Percentiles rank a stretch among this genome's conserved stretches.
Conservation (phyloP, 768 basidiomycete genomes). For the Rhizopogon vulgaris region DNA sequence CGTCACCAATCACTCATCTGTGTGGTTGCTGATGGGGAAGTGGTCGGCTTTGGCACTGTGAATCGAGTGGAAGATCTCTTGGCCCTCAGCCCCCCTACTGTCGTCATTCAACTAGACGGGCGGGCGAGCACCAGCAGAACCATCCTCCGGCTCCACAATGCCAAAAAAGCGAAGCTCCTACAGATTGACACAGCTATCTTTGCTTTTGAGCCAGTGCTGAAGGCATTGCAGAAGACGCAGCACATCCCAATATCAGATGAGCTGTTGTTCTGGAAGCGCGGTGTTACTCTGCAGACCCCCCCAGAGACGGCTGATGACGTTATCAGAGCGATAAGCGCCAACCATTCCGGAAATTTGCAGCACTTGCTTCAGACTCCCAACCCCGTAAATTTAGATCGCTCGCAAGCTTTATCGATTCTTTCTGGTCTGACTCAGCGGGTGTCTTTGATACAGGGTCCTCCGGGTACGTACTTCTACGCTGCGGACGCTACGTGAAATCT, state of each 20-base stretch:
- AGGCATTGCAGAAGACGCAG: conserved; percentile 39
- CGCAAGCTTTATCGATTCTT: conserved; percentile 38
- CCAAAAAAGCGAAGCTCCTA: conserved; percentile 33
- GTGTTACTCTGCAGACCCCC: not conserved
- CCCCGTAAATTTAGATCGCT: conserved; percentile 38
- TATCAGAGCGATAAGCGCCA: conserved; percentile 18
- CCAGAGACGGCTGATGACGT: conserved; percentile 2
- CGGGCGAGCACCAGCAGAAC: conserved; percentile 28
- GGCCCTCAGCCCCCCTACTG: conserved; percentile 33
- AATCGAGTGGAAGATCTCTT: conserved; percentile 46
- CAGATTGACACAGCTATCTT: conserved; percentile 56
- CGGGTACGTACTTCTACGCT: conserved; percentile 35
- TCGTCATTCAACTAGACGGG: conserved; percentile 47
- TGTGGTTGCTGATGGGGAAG: conserved; percentile 37
- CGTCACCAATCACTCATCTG: conserved; percentile 46
- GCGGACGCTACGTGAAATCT: not conserved
- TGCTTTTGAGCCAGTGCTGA: conserved; percentile 50
- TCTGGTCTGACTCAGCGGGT: conserved; percentile 45
- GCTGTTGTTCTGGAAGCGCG: conserved; percentile 42
- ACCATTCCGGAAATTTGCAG: conserved; percentile 34
- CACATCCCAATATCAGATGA: conserved; percentile 39
- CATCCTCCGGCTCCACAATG: conserved; percentile 31
- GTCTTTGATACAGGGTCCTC: conserved; percentile 58
- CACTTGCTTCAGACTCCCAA: conserved; percentile 27
- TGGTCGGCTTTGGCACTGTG: conserved; percentile 47